Base-by-base conservation (phyloP, 2,329 filamentous ascomycete genomes). In the Colletotrichum nymphaeae region DNA sequence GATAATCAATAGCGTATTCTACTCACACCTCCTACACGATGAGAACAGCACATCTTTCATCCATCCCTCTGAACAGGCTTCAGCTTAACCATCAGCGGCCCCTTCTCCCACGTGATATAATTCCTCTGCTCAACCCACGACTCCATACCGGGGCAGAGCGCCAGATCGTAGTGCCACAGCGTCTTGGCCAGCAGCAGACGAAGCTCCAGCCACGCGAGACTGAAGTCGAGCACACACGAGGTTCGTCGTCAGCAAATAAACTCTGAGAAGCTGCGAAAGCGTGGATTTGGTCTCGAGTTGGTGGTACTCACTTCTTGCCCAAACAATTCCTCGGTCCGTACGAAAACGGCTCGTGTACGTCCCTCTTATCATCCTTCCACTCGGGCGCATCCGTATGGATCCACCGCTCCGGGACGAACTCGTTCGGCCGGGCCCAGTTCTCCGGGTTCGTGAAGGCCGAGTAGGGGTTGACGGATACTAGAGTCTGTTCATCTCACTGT, bases 171-270 rank as follows among this genome's bases (percentile, higher is more conserved):
- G 62, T 85, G 86, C 78, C 82, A 89, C 0, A 89, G 74, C 5
- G 89, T 75, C 2, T 83, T 83, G 0, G 85, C 83, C 7, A 89
- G 76, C 49, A 88, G 85, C 5, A 88, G 77, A 5, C 87, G 81
- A 82, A 89, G 86, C 76, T 89, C 87, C 24, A 84, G 80, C 63
- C 86, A 87, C 3, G 87, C 86, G 49, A 89, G 79, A 69, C 85
- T 88, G 19, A 5, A 1, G 12, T 16, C 26, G 2, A 6, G n/a
- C 9, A 16, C 24, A 12, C 55, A 32, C 3, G 8, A 49, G 42
- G 42, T 3, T 42, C 42, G 1, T 49, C 19, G 56, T 71, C n/a
- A 67, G 68, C 46, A 58, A 26, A 9, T 19, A 28, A 30, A 19
- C 11, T 59, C 19, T 58, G n/a, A 26, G 32, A 42, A 24, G 35